Conservation (phyloP, 2,329 filamentous ascomycete species). For the Spiromastix sp. region DNA sequence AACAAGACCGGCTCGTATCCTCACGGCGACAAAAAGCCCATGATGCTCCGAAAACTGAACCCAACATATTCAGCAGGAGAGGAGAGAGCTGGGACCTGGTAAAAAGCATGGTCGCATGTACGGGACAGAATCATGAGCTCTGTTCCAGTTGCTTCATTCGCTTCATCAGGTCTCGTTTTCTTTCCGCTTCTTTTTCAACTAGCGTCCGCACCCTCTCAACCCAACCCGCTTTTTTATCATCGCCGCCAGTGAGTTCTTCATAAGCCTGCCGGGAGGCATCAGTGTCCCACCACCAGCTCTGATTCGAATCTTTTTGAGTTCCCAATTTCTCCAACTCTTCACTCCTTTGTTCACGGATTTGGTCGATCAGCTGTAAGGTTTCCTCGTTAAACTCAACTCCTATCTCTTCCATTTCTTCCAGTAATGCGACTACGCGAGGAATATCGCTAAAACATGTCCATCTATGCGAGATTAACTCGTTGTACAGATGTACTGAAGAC, state of each 20-base stretch:
- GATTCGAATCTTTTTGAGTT: neutral
- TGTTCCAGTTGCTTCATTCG: neutral
- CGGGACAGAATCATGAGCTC: too few species aligned
- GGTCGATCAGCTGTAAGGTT: slow-evolving; percentile 22
- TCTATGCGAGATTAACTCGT: slow-evolving; percentile 33
- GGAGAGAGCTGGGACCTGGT: too few species aligned
- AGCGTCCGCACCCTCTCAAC: slow-evolving; percentile 3
- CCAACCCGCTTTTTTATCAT: slow-evolving; percentile 1
- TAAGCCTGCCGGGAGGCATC: slow-evolving; percentile 9
- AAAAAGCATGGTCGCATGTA: too few species aligned
- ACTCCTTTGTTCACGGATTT: slow-evolving; percentile 19
- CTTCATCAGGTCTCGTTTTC: neutral
- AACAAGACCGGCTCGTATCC: too few species aligned
- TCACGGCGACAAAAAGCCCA: too few species aligned
- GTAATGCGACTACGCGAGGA: slow-evolving; percentile 26
- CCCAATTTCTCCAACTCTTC: slow-evolving; percentile 11
- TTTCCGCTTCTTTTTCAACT: neutral
- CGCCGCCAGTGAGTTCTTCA: slow-evolving; percentile 8
- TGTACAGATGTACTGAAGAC: slow-evolving; percentile 31
- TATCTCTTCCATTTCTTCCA: slow-evolving; percentile 35
- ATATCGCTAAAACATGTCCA: slow-evolving; percentile 34
- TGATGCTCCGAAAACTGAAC: too few species aligned
- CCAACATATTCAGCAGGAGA: too few species aligned
- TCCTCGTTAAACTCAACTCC: slow-evolving; percentile 28
- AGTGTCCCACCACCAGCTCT: slow-evolving; percentile 7